Percentiles rank a stretch among this genome's conserved stretches.
phyloP scores from a whole-genome alignment of 2,329 filamentous ascomycete genomes.

The Scedosporium dehoogii region DNA sequence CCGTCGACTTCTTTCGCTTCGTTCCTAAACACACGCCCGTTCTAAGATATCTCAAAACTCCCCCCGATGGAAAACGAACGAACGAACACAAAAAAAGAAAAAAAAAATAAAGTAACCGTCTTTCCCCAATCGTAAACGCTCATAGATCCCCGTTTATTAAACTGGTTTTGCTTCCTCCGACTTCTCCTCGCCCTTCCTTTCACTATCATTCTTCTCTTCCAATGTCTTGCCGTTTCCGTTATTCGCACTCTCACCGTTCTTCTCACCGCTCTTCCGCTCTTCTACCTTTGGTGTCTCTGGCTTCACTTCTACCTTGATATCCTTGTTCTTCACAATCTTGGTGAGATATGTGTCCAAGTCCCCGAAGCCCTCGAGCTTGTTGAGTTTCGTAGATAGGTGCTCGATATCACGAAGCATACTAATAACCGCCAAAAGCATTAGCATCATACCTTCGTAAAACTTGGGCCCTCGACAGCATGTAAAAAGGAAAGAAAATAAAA shows the following conservation, averaged over 20 bases:
- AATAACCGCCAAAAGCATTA: constrained; percentile 1
- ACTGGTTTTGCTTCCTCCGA: neutral
- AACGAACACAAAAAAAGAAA: too few relatives aligned
- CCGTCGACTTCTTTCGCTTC: neutral
- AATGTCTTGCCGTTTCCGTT: constrained; percentile 7
- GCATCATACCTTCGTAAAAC: neutral
- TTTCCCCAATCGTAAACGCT: neutral
- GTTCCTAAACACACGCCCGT: neutral
- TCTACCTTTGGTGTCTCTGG: constrained; percentile 11
- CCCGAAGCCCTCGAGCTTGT: constrained; percentile 69
- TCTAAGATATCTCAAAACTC: neutral
- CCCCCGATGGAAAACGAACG: neutral
- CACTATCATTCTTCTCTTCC: constrained; percentile 11
- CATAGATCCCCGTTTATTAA: too few relatives aligned
- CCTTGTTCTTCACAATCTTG: constrained; percentile 53
- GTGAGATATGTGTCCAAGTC: constrained; percentile 62
- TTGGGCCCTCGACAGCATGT: too few relatives aligned
- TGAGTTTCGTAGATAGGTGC: constrained; percentile 58
- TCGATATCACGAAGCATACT: constrained; percentile 73
- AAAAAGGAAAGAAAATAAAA: too few relatives aligned
- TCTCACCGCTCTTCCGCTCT: constrained; percentile 10
- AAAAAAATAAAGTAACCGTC: neutral
- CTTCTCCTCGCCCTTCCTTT: constrained; percentile 7
- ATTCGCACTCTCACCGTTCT: constrained; percentile 7
- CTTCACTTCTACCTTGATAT: constrained; percentile 20